These are phyloP conservation scores for Fusarium paranaense DNA, from an alignment of 2,329 filamentous ascomycete species.

Conservation along the genomic window DNA sequence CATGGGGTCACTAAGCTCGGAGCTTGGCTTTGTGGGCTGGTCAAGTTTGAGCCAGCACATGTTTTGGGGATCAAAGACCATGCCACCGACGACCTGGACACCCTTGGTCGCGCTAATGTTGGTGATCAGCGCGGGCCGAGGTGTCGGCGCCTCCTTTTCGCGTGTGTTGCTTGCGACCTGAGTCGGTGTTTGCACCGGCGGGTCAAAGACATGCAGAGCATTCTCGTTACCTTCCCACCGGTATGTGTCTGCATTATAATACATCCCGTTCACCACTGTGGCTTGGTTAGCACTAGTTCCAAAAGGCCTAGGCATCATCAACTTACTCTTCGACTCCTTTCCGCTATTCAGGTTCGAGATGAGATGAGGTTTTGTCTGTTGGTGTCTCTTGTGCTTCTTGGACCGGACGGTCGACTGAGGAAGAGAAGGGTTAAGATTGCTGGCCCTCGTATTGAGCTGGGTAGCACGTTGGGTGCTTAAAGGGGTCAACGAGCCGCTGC, in stretches of 20 bases:
- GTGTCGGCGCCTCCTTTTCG: conserved; percentile 70
- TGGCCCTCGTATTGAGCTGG: conserved; percentile 63
- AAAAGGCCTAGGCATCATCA: neutral
- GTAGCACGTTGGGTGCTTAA: conserved; percentile 66
- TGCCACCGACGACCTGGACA: conserved; percentile 94
- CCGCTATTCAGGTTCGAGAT: conserved; percentile 84
- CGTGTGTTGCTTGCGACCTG: conserved; percentile 58
- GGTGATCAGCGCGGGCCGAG: conserved; percentile 85
- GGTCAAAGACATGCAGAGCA: conserved; percentile 81
- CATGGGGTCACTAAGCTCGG: conserved; percentile 67
- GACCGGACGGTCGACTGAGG: conserved; percentile 59
- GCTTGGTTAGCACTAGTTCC: conserved; percentile 43
- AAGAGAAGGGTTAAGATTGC: conserved; percentile 56
- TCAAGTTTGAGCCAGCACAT: conserved; percentile 97
- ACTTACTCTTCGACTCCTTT: conserved; percentile 83
- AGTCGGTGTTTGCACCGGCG: conserved; percentile 66
- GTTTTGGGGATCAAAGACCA: conserved; percentile 96
- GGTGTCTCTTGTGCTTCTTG: conserved; percentile 69
- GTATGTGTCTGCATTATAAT: conserved; percentile 88
- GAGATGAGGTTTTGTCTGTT: conserved; percentile 83
- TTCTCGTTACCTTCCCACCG: conserved; percentile 98
- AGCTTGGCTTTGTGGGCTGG: conserved; percentile 58
- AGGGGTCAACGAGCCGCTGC: conserved; percentile 64
- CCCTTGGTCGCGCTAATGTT: conserved; percentile 88
- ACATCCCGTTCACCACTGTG: conserved; percentile 91